phyloP scores from a whole-genome alignment of 306 rosid genomes.

The Sicyos baderoa region DNA sequence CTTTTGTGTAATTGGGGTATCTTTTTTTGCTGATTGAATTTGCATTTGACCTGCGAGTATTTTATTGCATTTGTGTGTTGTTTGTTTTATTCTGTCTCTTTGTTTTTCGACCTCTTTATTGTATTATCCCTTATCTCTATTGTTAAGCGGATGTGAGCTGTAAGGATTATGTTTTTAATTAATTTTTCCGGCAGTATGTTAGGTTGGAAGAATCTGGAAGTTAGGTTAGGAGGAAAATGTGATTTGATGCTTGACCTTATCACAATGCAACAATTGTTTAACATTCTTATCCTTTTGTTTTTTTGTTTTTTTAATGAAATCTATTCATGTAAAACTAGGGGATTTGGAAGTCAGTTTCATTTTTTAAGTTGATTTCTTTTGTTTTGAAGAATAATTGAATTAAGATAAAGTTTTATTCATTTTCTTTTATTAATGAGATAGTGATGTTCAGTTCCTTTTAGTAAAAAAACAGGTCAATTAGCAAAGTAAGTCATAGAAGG shows the following conservation, averaged over 20 bases:
- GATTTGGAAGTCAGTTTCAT: not conserved
- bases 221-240: not conserved
- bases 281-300: not conserved
- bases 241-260: not conserved
- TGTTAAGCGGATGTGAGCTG: conserved; percentile 2
- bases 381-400: conserved; percentile 1
- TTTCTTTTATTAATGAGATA: not conserved
- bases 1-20: no score
- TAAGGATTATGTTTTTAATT: not conserved
- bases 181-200: not conserved
- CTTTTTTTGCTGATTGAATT: no score
- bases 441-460: not conserved
- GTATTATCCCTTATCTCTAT: conserved; percentile 2
- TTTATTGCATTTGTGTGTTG: not conserved
- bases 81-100: conserved; percentile 7
- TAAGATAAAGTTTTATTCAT: not conserved
- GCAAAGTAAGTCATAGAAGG: not conserved
- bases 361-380: not conserved
- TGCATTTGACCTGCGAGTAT: no score
- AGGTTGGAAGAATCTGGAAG: conserved; percentile 14
- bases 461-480: not conserved
- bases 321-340: not conserved
- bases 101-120: not conserved
- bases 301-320: not conserved
- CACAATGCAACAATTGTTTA: conserved; percentile 2